A percentile compares a stretch with the other conserved stretches of the same genome.
Conservation (phyloP, 768 basidiomycete genomes). For the Lentinus brumalis region DNA sequence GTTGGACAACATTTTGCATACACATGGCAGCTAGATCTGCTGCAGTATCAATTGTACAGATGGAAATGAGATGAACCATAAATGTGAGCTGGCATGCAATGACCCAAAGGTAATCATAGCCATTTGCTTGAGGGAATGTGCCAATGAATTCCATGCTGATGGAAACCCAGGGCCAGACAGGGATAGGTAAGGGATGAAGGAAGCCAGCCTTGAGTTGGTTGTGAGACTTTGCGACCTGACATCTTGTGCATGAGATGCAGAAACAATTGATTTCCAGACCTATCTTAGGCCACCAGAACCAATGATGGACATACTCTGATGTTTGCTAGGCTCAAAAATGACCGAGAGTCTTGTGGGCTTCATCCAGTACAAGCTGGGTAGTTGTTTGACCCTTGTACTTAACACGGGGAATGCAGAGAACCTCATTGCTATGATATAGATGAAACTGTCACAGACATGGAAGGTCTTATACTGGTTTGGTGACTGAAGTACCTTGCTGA, state of each 20-base stretch:
- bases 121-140: slow-evolving; percentile 32
- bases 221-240: slow-evolving; percentile 20
- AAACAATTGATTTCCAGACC: slow-evolving; percentile 18
- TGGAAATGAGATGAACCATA: slow-evolving; percentile 21
- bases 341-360: slow-evolving; percentile 35
- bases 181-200: slow-evolving; percentile 34
- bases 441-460: background rate
- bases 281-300: slow-evolving; percentile 40
- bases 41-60: slow-evolving; percentile 12
- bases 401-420: slow-evolving; percentile 27
- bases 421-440: slow-evolving; percentile 1
- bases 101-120: slow-evolving; percentile 30
- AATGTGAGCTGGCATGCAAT: slow-evolving; percentile 27
- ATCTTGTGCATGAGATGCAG: slow-evolving; percentile 25
- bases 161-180: slow-evolving; percentile 35
- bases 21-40: slow-evolving; percentile 20
- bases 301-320: slow-evolving; percentile 31
- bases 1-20: slow-evolving; percentile 19
- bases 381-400: slow-evolving; percentile 13
- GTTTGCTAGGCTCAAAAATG: slow-evolving; percentile 36
- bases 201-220: slow-evolving; percentile 27
- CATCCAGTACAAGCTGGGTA: slow-evolving; percentile 24
- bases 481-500: slow-evolving; percentile 5
- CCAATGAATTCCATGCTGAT: slow-evolving; percentile 46
- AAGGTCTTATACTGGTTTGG: slow-evolving; percentile 8